Percentiles rank a stretch among this genome's conserved stretches.
Evolutionary conservation across 2,329 filamentous ascomycete genomes (phyloP).

Genomic region (Bipolaris victoriae): DNA sequence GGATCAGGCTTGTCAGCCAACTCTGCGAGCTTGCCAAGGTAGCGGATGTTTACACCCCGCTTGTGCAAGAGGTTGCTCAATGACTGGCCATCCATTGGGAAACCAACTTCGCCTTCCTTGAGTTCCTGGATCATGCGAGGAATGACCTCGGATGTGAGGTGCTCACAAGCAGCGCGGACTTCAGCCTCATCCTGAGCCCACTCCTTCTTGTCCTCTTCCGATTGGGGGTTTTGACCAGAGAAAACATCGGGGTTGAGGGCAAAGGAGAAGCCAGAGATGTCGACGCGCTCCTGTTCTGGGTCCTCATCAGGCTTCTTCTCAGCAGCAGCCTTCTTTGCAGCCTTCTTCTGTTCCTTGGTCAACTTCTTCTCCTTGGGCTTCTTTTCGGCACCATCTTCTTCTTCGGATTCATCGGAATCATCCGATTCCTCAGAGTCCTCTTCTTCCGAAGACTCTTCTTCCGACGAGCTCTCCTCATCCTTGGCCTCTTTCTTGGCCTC

Average conservation of each 20-base stretch:
- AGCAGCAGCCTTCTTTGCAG: constrained; percentile 24
- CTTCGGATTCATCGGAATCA: constrained; percentile 68
- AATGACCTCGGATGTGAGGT: constrained; percentile 76
- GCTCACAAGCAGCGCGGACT: constrained; percentile 81
- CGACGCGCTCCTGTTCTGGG: constrained; percentile 70
- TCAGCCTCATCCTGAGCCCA: constrained; percentile 84
- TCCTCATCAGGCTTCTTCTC: constrained; percentile 33
- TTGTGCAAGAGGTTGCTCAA: constrained; percentile 89
- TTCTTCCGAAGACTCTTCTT: constrained; percentile 35
- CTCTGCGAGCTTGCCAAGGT: constrained; percentile 83
- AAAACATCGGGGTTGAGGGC: constrained; percentile 94
- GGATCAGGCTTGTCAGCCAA: constrained; percentile 65
- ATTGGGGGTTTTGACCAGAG: constrained; percentile 89
- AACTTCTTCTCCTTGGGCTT: constrained; percentile 28
- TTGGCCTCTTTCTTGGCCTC: constrained; percentile 50
- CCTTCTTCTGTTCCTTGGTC: constrained; percentile 28
- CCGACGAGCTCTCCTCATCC: constrained; percentile 41
- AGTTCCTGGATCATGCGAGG: constrained; percentile 87
- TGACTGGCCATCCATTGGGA: constrained; percentile 97
- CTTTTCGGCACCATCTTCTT: constrained; percentile 71
- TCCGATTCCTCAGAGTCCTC: constrained; percentile 34
- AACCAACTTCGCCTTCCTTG: constrained; percentile 89
- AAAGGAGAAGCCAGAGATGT: constrained; percentile 86
- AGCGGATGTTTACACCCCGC: constrained; percentile 95
- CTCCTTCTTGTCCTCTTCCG: constrained; percentile 85